phyloP scores from a whole-genome alignment of 2,329 filamentous ascomycete species.

The Aspergillus udagawae region DNA sequence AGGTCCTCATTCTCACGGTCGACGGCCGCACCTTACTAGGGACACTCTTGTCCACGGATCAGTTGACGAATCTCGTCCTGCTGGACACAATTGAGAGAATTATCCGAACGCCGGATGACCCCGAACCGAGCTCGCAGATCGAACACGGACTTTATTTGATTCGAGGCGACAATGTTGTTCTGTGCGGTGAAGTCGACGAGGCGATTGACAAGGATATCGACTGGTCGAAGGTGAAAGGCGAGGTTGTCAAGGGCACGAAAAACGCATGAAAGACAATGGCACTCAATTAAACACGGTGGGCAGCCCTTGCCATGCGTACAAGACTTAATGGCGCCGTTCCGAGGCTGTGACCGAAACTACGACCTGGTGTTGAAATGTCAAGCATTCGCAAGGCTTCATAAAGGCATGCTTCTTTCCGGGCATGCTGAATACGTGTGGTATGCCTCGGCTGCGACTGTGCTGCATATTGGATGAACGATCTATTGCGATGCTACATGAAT shows the following conservation, averaged over 20 bases:
- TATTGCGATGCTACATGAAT: not conserved
- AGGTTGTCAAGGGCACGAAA: slow-evolving; percentile 79
- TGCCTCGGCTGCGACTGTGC: not conserved
- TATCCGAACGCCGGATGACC: slow-evolving; percentile 79
- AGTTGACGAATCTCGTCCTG: slow-evolving; percentile 89
- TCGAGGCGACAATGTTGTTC: slow-evolving; percentile 87
- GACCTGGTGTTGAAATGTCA: not conserved
- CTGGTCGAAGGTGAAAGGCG: slow-evolving; percentile 85
- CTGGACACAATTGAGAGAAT: slow-evolving; percentile 81
- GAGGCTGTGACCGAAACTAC: not conserved
- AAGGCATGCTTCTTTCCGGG: not conserved
- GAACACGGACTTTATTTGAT: slow-evolving; percentile 87
- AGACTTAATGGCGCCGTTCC: not conserved
- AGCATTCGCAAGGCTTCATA: not conserved
- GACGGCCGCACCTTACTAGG: slow-evolving; percentile 86
- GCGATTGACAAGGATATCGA: slow-evolving; percentile 84
- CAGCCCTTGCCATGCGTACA: not conserved
- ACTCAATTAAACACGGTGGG: not conserved
- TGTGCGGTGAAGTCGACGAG: slow-evolving; percentile 87
- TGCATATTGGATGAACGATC: not conserved
- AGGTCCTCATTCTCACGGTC: slow-evolving; percentile 84
- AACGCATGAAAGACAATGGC: slow-evolving; percentile 51
- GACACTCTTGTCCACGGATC: slow-evolving; percentile 78
- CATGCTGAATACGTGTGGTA: not conserved
- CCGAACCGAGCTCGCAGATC: slow-evolving; percentile 73